Evolutionary conservation across 345 rosid genomes (phyloP).

Genomic region (Bruguiera parviflora): DNA sequence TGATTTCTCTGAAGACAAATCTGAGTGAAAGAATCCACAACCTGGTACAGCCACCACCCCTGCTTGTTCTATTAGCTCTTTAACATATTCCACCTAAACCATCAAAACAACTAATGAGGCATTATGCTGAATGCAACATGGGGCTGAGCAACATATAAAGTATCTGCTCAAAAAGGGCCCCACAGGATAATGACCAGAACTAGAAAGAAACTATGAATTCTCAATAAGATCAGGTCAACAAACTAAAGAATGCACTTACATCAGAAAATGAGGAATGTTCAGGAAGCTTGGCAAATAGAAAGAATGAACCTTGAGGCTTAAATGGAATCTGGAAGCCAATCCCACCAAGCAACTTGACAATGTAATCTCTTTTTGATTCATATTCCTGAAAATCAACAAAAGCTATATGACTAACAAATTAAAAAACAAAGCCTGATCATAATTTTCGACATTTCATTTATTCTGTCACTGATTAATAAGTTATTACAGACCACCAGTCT

Average conservation of each 20-base stretch:
- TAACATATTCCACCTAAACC: conserved; percentile 44
- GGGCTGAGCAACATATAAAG: neutral
- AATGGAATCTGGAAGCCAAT: conserved; percentile 47
- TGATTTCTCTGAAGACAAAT: conserved; percentile 9
- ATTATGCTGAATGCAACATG: neutral
- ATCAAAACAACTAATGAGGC: neutral
- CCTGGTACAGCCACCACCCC: conserved; percentile 64
- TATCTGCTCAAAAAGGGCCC: conserved; percentile 1
- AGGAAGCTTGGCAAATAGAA: conserved; percentile 52
- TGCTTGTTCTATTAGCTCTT: conserved; percentile 41
- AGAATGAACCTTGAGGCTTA: conserved; percentile 54
- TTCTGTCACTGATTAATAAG: neutral
- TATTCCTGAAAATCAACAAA: conserved; percentile 38
- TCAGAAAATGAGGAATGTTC: conserved; percentile 45
- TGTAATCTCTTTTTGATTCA: conserved; percentile 44
- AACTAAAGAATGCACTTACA: conserved; percentile 18
- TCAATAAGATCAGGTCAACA: neutral
- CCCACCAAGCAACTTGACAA: conserved; percentile 29
- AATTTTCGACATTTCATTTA: neutral
- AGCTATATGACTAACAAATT: neutral
- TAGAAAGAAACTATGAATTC: neutral
- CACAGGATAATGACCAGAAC: neutral
- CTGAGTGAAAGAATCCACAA: conserved; percentile 43
- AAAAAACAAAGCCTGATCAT: neutral
- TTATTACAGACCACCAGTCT: neutral